Percentiles rank a stretch among this genome's conserved stretches.
Evolutionary conservation across 2,329 filamentous ascomycete genomes (phyloP).

Genomic region (Beauveria sp.): DNA sequence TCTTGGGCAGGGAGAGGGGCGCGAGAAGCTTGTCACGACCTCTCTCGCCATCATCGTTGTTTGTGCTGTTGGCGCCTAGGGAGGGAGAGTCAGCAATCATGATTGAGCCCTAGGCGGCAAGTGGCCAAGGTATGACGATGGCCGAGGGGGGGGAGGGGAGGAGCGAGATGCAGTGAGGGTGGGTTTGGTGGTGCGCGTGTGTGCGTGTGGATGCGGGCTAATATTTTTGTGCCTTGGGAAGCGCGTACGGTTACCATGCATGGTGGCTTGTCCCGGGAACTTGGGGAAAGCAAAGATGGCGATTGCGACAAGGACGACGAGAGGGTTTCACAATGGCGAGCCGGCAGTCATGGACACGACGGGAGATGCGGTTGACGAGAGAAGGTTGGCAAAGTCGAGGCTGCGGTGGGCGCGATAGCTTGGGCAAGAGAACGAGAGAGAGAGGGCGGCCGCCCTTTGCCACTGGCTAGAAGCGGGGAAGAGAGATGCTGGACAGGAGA

Average conservation of each 20-base stretch:
- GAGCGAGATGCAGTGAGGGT: not conserved
- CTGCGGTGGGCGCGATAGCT: not conserved
- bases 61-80: conserved; percentile 3
- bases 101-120: not conserved
- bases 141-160: not conserved
- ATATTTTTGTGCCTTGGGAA: not conserved
- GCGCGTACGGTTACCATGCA: conserved; percentile 10
- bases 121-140: not conserved
- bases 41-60: conserved; percentile 26
- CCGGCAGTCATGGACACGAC: not conserved
- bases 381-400: not conserved
- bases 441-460: not conserved
- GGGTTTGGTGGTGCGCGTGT: not conserved
- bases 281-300: not conserved
- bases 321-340: not conserved
- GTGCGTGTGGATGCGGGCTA: conserved; percentile 1
- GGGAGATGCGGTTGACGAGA: not conserved
- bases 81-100: conserved; percentile 18
- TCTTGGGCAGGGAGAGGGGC: conserved; percentile 51
- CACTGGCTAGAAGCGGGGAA: not conserved
- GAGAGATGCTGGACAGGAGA: not conserved
- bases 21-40: conserved; percentile 39
- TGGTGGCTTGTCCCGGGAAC: not conserved
- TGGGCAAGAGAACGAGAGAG: not conserved
- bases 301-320: not conserved